Evolutionary conservation across 1,139 yeast genomes (phyloP).

Genomic region (Hemisphaericaspora xylofermentans): DNA sequence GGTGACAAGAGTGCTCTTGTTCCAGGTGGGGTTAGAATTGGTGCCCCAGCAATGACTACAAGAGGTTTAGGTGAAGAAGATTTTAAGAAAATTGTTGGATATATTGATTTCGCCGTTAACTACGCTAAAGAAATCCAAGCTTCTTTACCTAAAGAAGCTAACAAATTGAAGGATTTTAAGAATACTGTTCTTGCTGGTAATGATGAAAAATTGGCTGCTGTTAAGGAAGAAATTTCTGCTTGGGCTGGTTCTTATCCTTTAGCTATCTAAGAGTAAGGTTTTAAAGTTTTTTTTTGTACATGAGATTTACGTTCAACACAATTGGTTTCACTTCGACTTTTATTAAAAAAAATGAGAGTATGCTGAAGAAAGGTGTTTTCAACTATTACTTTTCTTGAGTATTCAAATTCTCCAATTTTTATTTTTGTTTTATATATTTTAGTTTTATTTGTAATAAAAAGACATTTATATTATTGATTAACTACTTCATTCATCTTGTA

Average conservation of each 20-base stretch:
- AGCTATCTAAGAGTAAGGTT: constrained; percentile 50
- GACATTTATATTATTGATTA: too few relatives aligned
- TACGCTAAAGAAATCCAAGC: constrained; percentile 77
- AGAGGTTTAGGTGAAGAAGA: constrained; percentile 85
- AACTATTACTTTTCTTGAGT: background rate
- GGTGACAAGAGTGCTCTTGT: constrained; percentile 93
- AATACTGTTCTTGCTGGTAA: constrained; percentile 68
- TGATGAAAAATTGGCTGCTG: constrained; percentile 57
- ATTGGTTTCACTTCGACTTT: constrained; percentile 8
- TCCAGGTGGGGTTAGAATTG: constrained; percentile 95
- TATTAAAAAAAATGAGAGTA: background rate
- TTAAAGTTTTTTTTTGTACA: background rate
- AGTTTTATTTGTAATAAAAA: too few relatives aligned
- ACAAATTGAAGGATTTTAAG: constrained; percentile 93
- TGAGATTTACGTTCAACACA: constrained; percentile 9
- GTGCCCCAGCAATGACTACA: constrained; percentile 98
- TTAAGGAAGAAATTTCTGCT: constrained; percentile 76
- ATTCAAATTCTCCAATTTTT: too few relatives aligned
- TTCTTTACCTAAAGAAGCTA: constrained; percentile 78
- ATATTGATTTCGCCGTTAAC: constrained; percentile 80
- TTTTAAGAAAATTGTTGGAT: constrained; percentile 74
- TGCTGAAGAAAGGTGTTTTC: too few relatives aligned
- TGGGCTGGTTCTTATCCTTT: constrained; percentile 97
- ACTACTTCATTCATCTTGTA: too few relatives aligned
- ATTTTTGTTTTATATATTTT: too few relatives aligned